Evolutionary conservation across 2,329 filamentous ascomycete species (phyloP).

Genomic region (Claviceps monticola): DNA sequence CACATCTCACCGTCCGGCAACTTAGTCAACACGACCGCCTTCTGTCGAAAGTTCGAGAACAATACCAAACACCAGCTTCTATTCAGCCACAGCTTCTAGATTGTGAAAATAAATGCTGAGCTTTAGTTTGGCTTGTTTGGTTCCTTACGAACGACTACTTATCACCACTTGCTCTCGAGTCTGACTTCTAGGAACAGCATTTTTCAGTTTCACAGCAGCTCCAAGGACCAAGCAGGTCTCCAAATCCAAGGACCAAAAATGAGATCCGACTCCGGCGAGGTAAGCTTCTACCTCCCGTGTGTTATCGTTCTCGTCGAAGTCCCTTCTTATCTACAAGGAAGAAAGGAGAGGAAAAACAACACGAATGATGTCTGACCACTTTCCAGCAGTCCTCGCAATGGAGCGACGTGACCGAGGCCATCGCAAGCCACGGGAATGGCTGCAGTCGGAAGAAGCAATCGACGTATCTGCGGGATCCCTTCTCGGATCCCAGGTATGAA

Average conservation of each 20-base stretch:
- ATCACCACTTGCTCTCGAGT: background rate
- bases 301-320: background rate
- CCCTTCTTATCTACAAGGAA: background rate
- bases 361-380: background rate
- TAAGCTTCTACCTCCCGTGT: background rate
- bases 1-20: background rate
- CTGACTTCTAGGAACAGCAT: background rate
- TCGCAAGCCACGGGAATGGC: background rate
- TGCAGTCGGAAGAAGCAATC: background rate
- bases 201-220: background rate
- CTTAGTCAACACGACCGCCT: background rate
- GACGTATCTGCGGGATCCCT: background rate
- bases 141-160: background rate
- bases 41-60: background rate
- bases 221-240: too few species aligned
- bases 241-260: background rate
- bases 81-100: background rate
- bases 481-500: conserved; percentile 5
- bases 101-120: background rate
- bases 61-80: background rate
- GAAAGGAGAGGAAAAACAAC: background rate
- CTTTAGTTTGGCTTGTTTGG: background rate
- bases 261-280: background rate
- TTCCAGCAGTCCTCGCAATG: conserved; percentile 1
- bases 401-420: conserved; percentile 1